A percentile compares a stretch with the other conserved stretches of the same genome.
phyloP scores from a whole-genome alignment of 2,329 filamentous ascomycete genomes.

The Nemania sp. region DNA sequence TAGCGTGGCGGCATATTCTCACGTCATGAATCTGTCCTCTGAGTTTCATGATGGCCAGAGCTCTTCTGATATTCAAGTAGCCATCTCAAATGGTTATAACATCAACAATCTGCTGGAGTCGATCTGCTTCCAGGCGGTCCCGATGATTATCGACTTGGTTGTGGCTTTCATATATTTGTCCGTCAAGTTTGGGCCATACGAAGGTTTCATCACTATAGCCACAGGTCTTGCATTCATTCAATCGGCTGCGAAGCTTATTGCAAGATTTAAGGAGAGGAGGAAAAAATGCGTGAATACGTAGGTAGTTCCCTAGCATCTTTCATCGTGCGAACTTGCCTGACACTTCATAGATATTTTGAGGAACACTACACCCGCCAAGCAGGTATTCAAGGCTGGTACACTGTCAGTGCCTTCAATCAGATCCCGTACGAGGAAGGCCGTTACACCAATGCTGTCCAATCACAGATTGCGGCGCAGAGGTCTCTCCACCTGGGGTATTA shows the following conservation, averaged over 20 bases:
- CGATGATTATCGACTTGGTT: conserved; percentile 62
- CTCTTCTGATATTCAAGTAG: conserved; percentile 60
- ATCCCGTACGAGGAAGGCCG: conserved; percentile 58
- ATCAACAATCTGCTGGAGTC: conserved; percentile 61
- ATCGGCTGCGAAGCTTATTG: conserved; percentile 56
- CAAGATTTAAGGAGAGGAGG: conserved; percentile 52
- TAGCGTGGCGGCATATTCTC: conserved; percentile 58
- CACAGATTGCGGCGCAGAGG: conserved; percentile 44
- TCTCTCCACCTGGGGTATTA: conserved; percentile 50
- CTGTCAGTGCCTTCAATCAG: conserved; percentile 63
- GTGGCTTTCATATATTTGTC: conserved; percentile 64
- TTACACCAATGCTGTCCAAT: conserved; percentile 54
- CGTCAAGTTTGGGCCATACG: conserved; percentile 61
- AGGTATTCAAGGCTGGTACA: conserved; percentile 62
- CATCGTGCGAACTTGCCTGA: background rate
- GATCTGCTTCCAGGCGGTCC: conserved; percentile 59
- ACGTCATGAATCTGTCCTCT: conserved; percentile 62
- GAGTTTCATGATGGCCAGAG: conserved; percentile 65
- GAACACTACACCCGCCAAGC: conserved; percentile 59
- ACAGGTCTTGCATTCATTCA: conserved; percentile 61
- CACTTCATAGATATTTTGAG: conserved; percentile 47
- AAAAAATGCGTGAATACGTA: conserved; percentile 55
- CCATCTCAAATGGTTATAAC: conserved; percentile 57
- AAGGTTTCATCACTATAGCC: conserved; percentile 63
- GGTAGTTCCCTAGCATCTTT: conserved; percentile 14